These are phyloP conservation scores for Cryptococcus maquisensis DNA, from an alignment of 1,284 basidiomycete species.

Conservation along the genomic window DNA sequence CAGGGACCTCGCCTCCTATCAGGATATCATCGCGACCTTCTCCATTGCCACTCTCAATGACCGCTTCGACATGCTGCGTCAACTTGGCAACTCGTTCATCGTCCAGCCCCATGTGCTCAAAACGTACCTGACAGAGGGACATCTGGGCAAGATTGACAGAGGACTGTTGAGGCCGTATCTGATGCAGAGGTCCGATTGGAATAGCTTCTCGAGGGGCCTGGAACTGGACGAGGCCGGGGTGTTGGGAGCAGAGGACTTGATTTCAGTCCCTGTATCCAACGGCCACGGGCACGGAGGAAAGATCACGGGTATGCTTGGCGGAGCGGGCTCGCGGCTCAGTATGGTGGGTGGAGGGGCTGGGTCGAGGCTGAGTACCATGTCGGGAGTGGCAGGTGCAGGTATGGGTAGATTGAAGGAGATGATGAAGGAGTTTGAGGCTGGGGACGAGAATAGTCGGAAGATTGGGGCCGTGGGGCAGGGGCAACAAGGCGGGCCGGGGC, in stretches of 20 bases:
- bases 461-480: neutral
- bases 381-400: constrained; percentile 42
- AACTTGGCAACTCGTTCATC: constrained; percentile 95
- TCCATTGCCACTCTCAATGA: constrained; percentile 78
- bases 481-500: neutral
- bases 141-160: constrained; percentile 85
- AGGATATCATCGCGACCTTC: constrained; percentile 82
- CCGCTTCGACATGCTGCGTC: constrained; percentile 96
- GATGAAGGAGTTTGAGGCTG: constrained; percentile 45
- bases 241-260: no score
- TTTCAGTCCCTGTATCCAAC: no score
- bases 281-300: neutral
- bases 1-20: constrained; percentile 94
- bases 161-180: constrained; percentile 86
- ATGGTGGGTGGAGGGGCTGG: no score
- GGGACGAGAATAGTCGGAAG: constrained; percentile 3
- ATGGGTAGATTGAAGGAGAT: constrained; percentile 44
- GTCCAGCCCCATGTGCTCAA: constrained; percentile 88
- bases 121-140: constrained; percentile 86
- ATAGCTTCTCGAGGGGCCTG: constrained; percentile 36
- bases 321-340: no score
- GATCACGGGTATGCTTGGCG: no score
- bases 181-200: constrained; percentile 78
- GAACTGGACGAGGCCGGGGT: constrained; percentile 33
- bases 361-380: constrained; percentile 36